Conservation (phyloP, 306 rosid species). For the Begonia masoniana region DNA sequence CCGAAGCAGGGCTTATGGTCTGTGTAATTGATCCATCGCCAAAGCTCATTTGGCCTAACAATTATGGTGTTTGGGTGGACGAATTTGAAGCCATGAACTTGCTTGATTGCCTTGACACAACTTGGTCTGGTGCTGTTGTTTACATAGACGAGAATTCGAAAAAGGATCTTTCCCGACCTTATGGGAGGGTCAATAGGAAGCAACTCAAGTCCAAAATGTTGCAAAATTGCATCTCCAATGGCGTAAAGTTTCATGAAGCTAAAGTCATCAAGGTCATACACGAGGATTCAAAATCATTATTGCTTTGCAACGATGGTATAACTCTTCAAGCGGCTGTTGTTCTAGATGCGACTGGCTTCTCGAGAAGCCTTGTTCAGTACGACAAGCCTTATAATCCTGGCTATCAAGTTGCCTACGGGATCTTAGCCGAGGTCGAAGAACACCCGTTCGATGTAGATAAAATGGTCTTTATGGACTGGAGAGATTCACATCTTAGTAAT, state of each 20-base stretch:
- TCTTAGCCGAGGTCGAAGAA: constrained; percentile 90
- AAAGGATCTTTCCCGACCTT: constrained; percentile 72
- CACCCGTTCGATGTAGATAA: constrained; percentile 86
- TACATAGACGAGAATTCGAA: constrained; percentile 41
- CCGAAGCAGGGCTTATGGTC: constrained; percentile 88
- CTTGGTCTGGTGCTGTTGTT: constrained; percentile 96
- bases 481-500: constrained; percentile 68
- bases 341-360: constrained; percentile 97
- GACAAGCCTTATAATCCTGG: constrained; percentile 93
- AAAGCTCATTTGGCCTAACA: constrained; percentile 89
- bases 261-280: constrained; percentile 77
- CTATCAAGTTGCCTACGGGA: constrained; percentile 95
- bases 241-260: constrained; percentile 88
- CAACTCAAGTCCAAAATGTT: constrained; percentile 83
- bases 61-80: constrained; percentile 99
- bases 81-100: constrained; percentile 95
- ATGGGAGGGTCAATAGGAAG: constrained; percentile 94
- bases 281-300: constrained; percentile 64
- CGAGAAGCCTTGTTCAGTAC: constrained; percentile 84
- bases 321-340: constrained; percentile 83
- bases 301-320: constrained; percentile 79
- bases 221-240: constrained; percentile 73
- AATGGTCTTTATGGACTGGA: constrained; percentile 99
- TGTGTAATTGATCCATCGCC: constrained; percentile 87
- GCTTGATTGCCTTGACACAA: constrained; percentile 90